These are phyloP conservation scores for Psidium friedrichsthalianum DNA, from an alignment of 345 rosid species.

Conservation along the genomic window DNA sequence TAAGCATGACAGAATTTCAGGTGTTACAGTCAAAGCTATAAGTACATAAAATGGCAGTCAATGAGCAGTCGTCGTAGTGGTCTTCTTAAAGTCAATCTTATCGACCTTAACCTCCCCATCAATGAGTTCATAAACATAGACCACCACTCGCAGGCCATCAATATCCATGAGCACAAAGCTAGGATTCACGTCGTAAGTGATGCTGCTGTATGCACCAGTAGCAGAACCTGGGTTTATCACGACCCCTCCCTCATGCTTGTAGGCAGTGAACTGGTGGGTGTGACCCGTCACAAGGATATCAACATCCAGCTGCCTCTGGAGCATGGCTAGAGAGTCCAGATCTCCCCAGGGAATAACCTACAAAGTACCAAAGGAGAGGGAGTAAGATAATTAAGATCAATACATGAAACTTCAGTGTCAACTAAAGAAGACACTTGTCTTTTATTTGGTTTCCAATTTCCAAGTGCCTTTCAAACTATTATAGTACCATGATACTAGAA, in stretches of 20 bases:
- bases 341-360: constrained; percentile 99
- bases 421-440: neutral
- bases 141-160: constrained; percentile 84
- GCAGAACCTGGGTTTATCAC: constrained; percentile 96
- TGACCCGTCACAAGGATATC: constrained; percentile 95
- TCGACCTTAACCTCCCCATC: constrained; percentile 97
- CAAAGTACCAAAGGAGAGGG: neutral
- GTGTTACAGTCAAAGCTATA: neutral
- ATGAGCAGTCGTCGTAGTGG: constrained; percentile 43
- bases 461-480: neutral
- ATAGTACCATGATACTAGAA: neutral
- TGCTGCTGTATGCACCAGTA: constrained; percentile 83
- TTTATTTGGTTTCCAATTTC: neutral
- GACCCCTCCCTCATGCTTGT: constrained; percentile 95
- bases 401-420: neutral
- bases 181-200: constrained; percentile 81
- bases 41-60: constrained; percentile 5
- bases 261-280: constrained; percentile 94
- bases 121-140: constrained; percentile 84
- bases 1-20: neutral
- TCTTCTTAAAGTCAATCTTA: constrained; percentile 93
- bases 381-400: neutral
- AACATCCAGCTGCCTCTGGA: constrained; percentile 88
- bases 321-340: constrained; percentile 87
- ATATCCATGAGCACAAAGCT: constrained; percentile 97